A percentile compares a stretch with the other conserved stretches of the same genome.
Evolutionary conservation across 208 protist genomes (phyloP).

Genomic region (Crithidia brevicula): DNA sequence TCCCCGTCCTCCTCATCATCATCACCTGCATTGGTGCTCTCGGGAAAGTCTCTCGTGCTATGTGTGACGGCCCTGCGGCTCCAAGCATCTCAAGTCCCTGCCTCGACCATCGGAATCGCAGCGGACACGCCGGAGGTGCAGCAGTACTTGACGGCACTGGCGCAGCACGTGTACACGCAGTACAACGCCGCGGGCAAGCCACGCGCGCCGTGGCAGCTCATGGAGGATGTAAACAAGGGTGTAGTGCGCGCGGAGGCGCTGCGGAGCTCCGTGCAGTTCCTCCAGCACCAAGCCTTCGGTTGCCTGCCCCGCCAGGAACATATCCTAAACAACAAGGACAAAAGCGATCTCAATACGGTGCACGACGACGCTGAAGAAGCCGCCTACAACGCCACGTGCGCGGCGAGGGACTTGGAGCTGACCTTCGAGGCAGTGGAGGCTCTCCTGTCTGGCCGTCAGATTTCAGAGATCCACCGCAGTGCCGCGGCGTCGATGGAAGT

Average conservation of each 20-base stretch:
- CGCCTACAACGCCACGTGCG: background rate
- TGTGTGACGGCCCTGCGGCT: conserved; percentile 29
- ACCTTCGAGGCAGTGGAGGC: conserved; percentile 24
- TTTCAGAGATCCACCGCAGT: conserved; percentile 7
- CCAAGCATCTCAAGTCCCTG: background rate
- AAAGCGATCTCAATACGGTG: too few species aligned
- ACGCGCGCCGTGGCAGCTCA: conserved; percentile 4
- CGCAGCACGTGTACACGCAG: conserved; percentile 12
- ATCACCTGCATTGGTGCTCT: too few species aligned
- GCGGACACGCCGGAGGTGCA: background rate
- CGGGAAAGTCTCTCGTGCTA: conserved; percentile 29
- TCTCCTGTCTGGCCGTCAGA: conserved; percentile 19
- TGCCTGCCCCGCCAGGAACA: background rate
- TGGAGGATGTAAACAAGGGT: conserved; percentile 21
- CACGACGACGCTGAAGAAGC: background rate
- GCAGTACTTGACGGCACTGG: conserved; percentile 20
- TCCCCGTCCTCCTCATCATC: background rate
- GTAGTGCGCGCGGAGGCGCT: conserved; percentile 6
- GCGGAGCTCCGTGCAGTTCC: conserved; percentile 23
- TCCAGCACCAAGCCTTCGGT: conserved; percentile 24
- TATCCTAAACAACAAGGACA: background rate
- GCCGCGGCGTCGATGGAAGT: conserved; percentile 2
- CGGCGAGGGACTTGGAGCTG: conserved; percentile 28
- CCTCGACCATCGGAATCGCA: background rate
- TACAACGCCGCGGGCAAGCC: conserved; percentile 23